These are phyloP conservation scores for Ophiostoma perfectum DNA, from an alignment of 2,329 filamentous ascomycete genomes.

Conservation along the genomic window DNA sequence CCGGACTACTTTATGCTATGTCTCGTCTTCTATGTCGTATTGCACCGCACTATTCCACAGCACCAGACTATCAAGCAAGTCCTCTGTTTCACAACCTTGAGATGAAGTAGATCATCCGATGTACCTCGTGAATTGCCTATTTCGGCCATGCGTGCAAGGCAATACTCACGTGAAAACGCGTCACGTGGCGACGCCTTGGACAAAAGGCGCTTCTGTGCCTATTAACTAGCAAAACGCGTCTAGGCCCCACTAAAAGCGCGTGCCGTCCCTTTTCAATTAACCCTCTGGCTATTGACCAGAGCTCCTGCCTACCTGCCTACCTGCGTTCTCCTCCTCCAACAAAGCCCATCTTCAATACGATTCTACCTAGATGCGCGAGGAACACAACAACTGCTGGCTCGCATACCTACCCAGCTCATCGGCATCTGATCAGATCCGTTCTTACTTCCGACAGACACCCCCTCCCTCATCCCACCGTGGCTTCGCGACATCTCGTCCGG, in stretches of 20 bases:
- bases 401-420: not conserved
- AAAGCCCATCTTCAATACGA: not conserved
- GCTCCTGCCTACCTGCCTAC: not conserved
- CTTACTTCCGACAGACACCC: not conserved
- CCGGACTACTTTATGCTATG: too few relatives aligned
- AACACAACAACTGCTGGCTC: not conserved
- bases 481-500: slow-evolving; percentile 19
- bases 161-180: not conserved
- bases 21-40: too few relatives aligned
- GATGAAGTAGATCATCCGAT: not conserved
- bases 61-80: too few relatives aligned
- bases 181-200: not conserved
- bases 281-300: not conserved
- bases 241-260: not conserved
- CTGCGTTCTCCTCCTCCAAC: not conserved
- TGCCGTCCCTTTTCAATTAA: not conserved
- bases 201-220: not conserved
- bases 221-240: slow-evolving; percentile 10
- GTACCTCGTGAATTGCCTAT: not conserved
- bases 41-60: too few relatives aligned
- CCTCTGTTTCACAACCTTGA: not conserved
- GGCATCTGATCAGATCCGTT: not conserved
- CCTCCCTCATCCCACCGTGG: slow-evolving; percentile 19
- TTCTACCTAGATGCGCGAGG: not conserved
- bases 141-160: not conserved